A percentile compares a stretch with the other conserved stretches of the same genome.
phyloP scores from a whole-genome alignment of 2,329 filamentous ascomycete species.

The Westerdykella aurantiaca region DNA sequence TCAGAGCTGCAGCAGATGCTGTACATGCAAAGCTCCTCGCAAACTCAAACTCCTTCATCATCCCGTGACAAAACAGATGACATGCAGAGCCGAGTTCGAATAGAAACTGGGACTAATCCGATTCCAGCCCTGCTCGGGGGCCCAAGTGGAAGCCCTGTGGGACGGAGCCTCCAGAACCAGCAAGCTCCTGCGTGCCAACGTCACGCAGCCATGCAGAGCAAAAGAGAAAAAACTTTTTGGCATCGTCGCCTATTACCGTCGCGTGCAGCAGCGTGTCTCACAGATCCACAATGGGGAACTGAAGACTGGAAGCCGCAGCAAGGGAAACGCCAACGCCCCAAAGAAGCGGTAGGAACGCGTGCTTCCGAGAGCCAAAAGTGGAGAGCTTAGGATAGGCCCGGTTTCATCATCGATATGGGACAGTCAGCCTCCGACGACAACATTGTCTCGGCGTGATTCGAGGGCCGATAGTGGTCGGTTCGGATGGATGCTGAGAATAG shows the following conservation, averaged over 20 bases:
- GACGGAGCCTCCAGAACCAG: not conserved
- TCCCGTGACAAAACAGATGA: not conserved
- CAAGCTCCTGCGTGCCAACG: constrained; percentile 4
- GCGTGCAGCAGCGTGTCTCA: constrained; percentile 10
- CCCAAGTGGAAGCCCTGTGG: not conserved
- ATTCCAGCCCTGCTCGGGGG: constrained; percentile 6
- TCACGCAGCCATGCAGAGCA: constrained; percentile 14
- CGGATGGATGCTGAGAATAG: not conserved
- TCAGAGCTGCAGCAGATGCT: no score
- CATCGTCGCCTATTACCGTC: constrained; percentile 20
- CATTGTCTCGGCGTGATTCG: not conserved
- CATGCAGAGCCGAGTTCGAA: not conserved
- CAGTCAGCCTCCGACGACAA: not conserved
- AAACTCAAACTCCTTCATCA: not conserved
- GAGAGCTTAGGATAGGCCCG: constrained; percentile 15
- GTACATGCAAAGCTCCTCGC: not conserved
- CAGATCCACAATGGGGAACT: constrained; percentile 6
- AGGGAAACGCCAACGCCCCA: not conserved
- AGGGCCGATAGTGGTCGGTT: not conserved
- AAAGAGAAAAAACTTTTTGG: constrained; percentile 17
- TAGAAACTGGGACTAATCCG: not conserved
- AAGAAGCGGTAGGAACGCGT: constrained; percentile 30
- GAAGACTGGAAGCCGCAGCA: constrained; percentile 7
- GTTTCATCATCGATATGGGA: constrained; percentile 2
- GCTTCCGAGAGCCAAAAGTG: constrained; percentile 16